Conservation (phyloP, 208 protist genomes). For the Leishmania mexicana region DNA sequence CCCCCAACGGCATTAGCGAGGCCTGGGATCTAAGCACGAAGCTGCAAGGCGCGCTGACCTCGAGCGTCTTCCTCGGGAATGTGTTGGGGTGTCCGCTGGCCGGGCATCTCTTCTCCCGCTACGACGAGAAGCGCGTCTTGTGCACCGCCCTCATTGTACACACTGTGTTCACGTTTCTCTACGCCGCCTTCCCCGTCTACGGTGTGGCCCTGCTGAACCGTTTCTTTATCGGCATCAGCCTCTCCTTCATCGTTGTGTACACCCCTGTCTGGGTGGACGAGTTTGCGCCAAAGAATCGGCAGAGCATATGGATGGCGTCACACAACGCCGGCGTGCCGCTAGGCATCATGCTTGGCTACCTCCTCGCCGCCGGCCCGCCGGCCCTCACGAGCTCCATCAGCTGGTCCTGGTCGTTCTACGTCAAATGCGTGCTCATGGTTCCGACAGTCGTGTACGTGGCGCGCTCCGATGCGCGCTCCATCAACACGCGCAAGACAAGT, state of each 20-base stretch:
- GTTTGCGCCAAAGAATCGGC: constrained; percentile 80
- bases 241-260: constrained; percentile 93
- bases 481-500: constrained; percentile 45
- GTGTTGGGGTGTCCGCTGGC: constrained; percentile 81
- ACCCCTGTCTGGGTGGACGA: constrained; percentile 93
- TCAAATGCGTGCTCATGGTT: constrained; percentile 80
- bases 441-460: constrained; percentile 65
- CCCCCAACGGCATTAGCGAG: constrained; percentile 72
- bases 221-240: constrained; percentile 88
- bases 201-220: constrained; percentile 61
- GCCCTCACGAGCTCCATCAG: constrained; percentile 64
- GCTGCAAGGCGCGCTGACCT: constrained; percentile 71
- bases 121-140: constrained; percentile 69
- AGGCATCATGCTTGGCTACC: constrained; percentile 92
- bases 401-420: constrained; percentile 86
- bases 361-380: constrained; percentile 48
- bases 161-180: constrained; percentile 80
- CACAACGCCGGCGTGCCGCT: constrained; percentile 91
- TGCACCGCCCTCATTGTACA: constrained; percentile 63
- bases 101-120: constrained; percentile 72
- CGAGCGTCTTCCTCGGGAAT: constrained; percentile 88
- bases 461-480: constrained; percentile 49
- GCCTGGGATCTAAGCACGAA: constrained; percentile 53
- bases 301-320: constrained; percentile 91
- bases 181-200: constrained; percentile 60